Evolutionary conservation across 23 red algal genomes (phyloP).

Genomic region (Rhodosorus marinus): DNA sequence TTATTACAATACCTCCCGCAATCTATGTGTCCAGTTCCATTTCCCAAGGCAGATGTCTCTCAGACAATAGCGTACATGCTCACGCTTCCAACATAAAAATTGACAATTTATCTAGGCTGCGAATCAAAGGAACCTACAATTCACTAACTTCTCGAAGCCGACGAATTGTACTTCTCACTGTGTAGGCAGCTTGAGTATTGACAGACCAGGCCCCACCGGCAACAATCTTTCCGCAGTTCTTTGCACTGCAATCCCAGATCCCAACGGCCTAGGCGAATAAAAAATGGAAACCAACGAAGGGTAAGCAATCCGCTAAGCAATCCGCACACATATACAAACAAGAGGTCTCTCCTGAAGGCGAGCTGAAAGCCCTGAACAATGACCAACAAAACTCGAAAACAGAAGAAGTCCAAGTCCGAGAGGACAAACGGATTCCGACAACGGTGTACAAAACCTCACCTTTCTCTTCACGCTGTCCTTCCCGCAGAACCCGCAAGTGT

Average conservation of each 20-base stretch:
- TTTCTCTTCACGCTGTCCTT: conserved; percentile 83
- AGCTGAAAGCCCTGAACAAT: too few species aligned
- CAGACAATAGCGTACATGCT: too few species aligned
- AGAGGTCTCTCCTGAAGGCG: too few species aligned
- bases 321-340: too few species aligned
- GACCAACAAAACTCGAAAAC: too few species aligned
- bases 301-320: background rate
- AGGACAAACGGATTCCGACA: background rate
- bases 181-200: conserved; percentile 86
- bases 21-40: too few species aligned
- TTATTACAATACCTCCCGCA: too few species aligned
- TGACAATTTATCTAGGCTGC: too few species aligned
- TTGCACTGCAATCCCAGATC: conserved; percentile 81
- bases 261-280: conserved; percentile 86
- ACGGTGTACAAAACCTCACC: background rate
- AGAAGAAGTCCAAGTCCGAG: too few species aligned
- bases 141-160: conserved; percentile 76
- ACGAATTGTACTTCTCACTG: conserved; percentile 86
- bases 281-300: too few species aligned
- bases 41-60: too few species aligned
- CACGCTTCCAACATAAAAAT: too few species aligned
- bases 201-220: conserved; percentile 96
- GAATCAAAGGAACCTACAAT: conserved; percentile 12
- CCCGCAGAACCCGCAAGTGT: conserved; percentile 92
- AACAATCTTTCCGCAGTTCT: conserved; percentile 63